Conservation (phyloP, 495 filamentous ascomycete genomes). For the Penicillium goetzii region DNA sequence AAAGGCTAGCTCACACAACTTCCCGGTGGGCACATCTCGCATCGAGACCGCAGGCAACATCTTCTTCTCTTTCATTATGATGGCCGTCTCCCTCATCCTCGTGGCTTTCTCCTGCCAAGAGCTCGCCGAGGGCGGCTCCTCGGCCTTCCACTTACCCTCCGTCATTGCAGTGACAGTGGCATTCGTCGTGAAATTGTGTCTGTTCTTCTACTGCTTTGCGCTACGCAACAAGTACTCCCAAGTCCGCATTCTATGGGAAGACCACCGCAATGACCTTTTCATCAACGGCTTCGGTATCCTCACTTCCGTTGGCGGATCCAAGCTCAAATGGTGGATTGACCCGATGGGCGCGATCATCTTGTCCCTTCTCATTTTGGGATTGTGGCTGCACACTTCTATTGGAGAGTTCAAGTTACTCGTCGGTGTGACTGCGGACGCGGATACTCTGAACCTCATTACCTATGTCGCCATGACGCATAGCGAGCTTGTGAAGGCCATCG, state of each 20-base stretch:
- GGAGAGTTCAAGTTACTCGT: neutral
- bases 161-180: neutral
- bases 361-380: constrained; percentile 1
- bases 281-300: constrained; percentile 14
- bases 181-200: neutral
- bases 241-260: constrained; percentile 8
- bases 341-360: constrained; percentile 11
- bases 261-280: constrained; percentile 11
- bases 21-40: neutral
- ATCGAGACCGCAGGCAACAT: neutral
- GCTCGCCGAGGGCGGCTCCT: constrained; percentile 1
- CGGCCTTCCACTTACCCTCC: neutral
- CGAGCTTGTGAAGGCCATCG: constrained; percentile 1
- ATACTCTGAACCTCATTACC: constrained; percentile 5
- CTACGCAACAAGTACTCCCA: constrained; percentile 10
- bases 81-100: neutral
- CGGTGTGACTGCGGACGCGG: constrained; percentile 6
- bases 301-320: constrained; percentile 4
- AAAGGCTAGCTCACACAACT: neutral
- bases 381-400: constrained; percentile 5
- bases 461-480: constrained; percentile 1
- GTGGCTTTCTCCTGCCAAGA: neutral
- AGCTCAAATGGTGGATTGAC: constrained; percentile 17
- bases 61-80: constrained; percentile 3
- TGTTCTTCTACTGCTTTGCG: constrained; percentile 1